A percentile compares a stretch with the other conserved stretches of the same genome.
phyloP scores from a whole-genome alignment of 2,329 filamentous ascomycete genomes.

The Apiospora hydei region DNA sequence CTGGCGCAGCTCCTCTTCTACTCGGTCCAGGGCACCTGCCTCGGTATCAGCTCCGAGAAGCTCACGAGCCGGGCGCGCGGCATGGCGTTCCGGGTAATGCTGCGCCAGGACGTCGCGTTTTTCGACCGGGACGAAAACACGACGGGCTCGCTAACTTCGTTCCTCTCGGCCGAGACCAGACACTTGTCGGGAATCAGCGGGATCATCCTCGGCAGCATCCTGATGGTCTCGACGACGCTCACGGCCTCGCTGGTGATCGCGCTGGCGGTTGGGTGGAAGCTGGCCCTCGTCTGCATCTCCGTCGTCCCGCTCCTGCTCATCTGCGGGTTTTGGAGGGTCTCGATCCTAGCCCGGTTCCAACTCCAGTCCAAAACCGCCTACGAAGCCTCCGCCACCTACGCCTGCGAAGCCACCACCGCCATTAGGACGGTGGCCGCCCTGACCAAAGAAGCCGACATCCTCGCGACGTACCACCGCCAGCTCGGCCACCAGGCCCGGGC shows the following conservation, averaged over 20 bases:
- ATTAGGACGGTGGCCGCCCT: conserved; percentile 71
- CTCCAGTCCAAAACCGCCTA: conserved; percentile 81
- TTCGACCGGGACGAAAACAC: conserved; percentile 92
- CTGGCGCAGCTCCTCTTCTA: conserved; percentile 61
- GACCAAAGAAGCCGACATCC: too few relatives aligned
- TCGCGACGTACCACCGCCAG: too few relatives aligned
- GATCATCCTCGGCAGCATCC: conserved; percentile 83
- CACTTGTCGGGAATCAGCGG: conserved; percentile 88
- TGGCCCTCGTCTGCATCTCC: conserved; percentile 83
- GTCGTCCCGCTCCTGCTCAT: conserved; percentile 78
- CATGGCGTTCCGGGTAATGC: conserved; percentile 79
- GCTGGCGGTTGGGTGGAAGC: conserved; percentile 79
- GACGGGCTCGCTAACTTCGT: conserved; percentile 84
- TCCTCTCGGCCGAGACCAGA: conserved; percentile 87
- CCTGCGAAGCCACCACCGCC: conserved; percentile 12
- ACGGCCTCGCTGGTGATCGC: conserved; percentile 67
- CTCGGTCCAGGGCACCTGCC: conserved; percentile 63
- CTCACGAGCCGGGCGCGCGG: conserved; percentile 75
- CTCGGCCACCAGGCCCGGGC: too few relatives aligned
- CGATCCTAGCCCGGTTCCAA: conserved; percentile 81
- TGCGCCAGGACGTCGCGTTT: conserved; percentile 91
- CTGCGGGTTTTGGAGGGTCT: conserved; percentile 87
- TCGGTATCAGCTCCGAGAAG: conserved; percentile 85
- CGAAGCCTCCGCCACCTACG: conserved; percentile 35
- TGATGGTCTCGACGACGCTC: conserved; percentile 82